Conservation (phyloP, 176 grass and related monocot species). For the Microstegium vimineum region DNA sequence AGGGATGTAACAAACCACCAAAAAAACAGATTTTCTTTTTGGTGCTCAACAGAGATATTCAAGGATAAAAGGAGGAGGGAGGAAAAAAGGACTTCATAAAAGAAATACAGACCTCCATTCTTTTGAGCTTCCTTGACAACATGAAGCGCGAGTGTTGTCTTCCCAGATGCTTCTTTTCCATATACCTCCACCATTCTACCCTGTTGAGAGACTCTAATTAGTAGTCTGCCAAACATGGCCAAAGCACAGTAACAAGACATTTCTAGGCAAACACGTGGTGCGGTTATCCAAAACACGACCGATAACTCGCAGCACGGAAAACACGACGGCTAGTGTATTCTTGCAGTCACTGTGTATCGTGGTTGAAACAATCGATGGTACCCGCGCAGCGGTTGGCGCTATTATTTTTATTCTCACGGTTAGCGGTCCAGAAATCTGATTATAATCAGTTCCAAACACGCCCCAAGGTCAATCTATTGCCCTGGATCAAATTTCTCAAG, state of each 20-base stretch:
- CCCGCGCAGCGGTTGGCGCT: too few relatives aligned
- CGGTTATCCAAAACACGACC: too few relatives aligned
- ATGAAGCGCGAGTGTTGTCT: conserved; percentile 96
- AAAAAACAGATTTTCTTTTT: not conserved
- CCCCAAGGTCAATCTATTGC: not conserved
- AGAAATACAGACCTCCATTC: conserved; percentile 59
- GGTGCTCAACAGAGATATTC: not conserved
- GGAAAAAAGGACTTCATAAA: not conserved
- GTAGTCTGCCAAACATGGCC: conserved; percentile 9
- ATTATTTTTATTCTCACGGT: too few relatives aligned
- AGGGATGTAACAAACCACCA: not conserved
- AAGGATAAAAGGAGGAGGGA: not conserved
- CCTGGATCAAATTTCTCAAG: not conserved
- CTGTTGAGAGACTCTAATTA: conserved; percentile 41
- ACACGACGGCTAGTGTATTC: too few relatives aligned
- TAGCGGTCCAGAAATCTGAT: too few relatives aligned
- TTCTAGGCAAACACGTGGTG: too few relatives aligned
- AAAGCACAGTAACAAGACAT: not conserved
- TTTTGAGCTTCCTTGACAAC: conserved; percentile 94
- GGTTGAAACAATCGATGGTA: too few relatives aligned
- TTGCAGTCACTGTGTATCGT: too few relatives aligned
- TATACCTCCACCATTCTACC: conserved; percentile 97
- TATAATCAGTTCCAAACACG: too few relatives aligned
- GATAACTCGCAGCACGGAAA: too few relatives aligned
- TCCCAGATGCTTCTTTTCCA: conserved; percentile 89